phyloP scores from a whole-genome alignment of 2,329 filamentous ascomycete species.

The Diaporthe sp. region DNA sequence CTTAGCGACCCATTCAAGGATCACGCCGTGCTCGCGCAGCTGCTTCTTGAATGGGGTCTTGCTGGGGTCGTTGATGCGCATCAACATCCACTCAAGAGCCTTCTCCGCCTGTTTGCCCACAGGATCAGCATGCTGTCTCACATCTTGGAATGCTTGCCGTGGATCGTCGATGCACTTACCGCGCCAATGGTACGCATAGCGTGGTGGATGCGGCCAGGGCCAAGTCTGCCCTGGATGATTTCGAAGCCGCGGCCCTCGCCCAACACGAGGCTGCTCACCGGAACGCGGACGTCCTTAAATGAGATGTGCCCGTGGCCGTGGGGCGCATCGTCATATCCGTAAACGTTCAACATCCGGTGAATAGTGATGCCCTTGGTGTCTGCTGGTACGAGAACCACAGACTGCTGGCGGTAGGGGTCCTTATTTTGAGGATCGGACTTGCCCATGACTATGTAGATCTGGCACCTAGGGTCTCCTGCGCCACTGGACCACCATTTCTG shows the following conservation, averaged over 20 bases:
- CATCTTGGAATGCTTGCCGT: neutral
- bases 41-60: constrained; percentile 94
- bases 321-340: constrained; percentile 97
- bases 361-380: constrained; percentile 89
- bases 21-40: constrained; percentile 90
- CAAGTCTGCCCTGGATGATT: constrained; percentile 97
- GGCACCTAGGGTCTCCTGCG: constrained; percentile 91
- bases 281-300: constrained; percentile 92
- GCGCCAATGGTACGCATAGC: constrained; percentile 96
- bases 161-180: constrained; percentile 57
- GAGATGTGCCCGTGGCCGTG: constrained; percentile 95
- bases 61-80: constrained; percentile 89
- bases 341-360: constrained; percentile 92
- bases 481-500: constrained; percentile 99
- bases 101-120: constrained; percentile 75
- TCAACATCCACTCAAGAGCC: constrained; percentile 94
- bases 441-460: constrained; percentile 96
- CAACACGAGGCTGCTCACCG: constrained; percentile 85
- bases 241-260: constrained; percentile 96
- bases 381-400: constrained; percentile 89
- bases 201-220: constrained; percentile 96
- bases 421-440: constrained; percentile 84
- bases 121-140: constrained; percentile 20
- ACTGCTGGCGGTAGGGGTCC: constrained; percentile 90
- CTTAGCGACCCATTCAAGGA: constrained; percentile 94